A percentile compares a stretch with the other conserved stretches of the same genome.
Conservation (phyloP, 805 yeast species). For the Metschnikowia kofuensis region DNA sequence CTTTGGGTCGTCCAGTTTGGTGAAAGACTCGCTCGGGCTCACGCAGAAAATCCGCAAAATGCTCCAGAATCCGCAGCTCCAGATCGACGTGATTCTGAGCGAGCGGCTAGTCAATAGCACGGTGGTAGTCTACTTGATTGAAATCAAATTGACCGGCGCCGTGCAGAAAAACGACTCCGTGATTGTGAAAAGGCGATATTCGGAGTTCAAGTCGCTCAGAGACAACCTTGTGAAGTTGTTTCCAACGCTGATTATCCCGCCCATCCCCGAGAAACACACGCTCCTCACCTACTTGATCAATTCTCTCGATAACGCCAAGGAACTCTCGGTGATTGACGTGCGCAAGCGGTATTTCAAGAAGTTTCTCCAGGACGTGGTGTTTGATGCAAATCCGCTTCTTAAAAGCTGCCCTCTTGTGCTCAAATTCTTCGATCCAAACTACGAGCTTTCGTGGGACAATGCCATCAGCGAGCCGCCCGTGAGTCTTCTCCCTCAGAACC, state of each 20-base stretch:
- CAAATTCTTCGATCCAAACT: conserved; percentile 51
- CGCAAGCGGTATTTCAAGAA: conserved; percentile 45
- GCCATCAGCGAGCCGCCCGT: conserved; percentile 47
- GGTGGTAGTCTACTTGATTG: conserved; percentile 39
- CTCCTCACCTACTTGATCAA: conserved; percentile 41
- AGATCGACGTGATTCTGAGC: conserved; percentile 31
- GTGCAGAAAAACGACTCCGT: conserved; percentile 16
- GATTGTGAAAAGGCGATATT: conserved; percentile 41
- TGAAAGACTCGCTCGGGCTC: conserved; percentile 18
- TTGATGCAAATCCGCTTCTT: conserved; percentile 29
- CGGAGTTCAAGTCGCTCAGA: conserved; percentile 43
- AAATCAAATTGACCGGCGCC: conserved; percentile 16
- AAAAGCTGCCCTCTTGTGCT: conserved; percentile 36
- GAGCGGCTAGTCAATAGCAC: conserved; percentile 34
- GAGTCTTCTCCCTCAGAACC: conserved; percentile 44
- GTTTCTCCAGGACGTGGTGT: conserved; percentile 41
- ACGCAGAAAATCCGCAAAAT: conserved; percentile 25
- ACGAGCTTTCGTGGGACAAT: conserved; percentile 49
- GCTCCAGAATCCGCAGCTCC: conserved; percentile 26
- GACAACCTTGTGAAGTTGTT: conserved; percentile 36
- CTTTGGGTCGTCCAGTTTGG: conserved; percentile 15
- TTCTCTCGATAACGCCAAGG: conserved; percentile 37
- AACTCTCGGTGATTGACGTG: conserved; percentile 42
- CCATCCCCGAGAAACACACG: conserved; percentile 48
- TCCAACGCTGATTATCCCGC: conserved; percentile 41